Percentiles rank a stretch among this genome's conserved stretches.
These are phyloP conservation scores for Sporothrix pallida DNA, from an alignment of 2,329 filamentous ascomycete species.

Conservation along the genomic window DNA sequence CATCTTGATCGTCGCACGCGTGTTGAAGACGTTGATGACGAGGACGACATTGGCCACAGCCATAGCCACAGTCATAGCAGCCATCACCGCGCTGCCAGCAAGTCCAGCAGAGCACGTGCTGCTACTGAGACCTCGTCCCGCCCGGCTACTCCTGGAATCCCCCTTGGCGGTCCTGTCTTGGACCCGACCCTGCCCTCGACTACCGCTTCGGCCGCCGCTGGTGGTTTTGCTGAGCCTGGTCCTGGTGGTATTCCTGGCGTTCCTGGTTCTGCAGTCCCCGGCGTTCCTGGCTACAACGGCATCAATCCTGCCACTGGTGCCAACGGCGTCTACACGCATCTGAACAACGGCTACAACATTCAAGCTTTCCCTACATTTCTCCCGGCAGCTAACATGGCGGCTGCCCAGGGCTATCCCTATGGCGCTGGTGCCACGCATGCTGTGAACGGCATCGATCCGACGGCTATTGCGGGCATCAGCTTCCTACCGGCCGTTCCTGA, in stretches of 20 bases:
- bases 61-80: no score
- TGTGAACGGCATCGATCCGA: slow-evolving; percentile 31
- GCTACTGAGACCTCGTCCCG: neutral
- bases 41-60: neutral
- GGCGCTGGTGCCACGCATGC: neutral
- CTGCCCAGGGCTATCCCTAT: neutral
- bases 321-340: slow-evolving; percentile 38
- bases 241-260: neutral
- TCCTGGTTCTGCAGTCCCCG: neutral
- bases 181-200: slow-evolving; percentile 19
- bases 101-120: neutral
- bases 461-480: slow-evolving; percentile 50
- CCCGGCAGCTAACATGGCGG: slow-evolving; percentile 19
- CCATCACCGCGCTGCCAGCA: neutral
- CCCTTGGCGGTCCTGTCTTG: neutral
- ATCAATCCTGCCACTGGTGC: slow-evolving; percentile 35
- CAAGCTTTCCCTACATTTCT: slow-evolving; percentile 32
- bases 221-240: slow-evolving; percentile 7
- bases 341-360: slow-evolving; percentile 29
- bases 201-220: slow-evolving; percentile 34
- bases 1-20: slow-evolving; percentile 30
- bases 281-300: slow-evolving; percentile 10
- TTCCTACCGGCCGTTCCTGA: slow-evolving; percentile 66
- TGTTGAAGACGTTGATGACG: slow-evolving; percentile 32
- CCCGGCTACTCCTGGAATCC: neutral